Evolutionary conservation across 2,329 filamentous ascomycete genomes (phyloP), one percentile per base, ranked within the genome.

Genomic region (Fusarium sp.): DNA sequence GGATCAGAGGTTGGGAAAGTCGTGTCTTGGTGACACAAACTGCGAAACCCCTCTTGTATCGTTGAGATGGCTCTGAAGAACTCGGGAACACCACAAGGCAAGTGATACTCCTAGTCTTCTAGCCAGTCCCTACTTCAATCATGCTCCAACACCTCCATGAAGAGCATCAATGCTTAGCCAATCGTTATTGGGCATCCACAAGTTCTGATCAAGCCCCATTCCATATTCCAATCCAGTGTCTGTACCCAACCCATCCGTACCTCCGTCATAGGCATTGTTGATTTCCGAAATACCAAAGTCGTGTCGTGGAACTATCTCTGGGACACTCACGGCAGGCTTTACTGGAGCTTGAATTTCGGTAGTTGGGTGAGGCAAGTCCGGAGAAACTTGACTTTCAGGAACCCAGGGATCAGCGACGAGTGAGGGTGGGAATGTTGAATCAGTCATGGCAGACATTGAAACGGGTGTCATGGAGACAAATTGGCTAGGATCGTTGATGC

Each of bases 261-360:
- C 82, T 4, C 84, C 84, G 57, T 85, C 84, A 48, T 85, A 85
- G 1, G 84, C 83, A 41, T 84, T 85, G 51, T 85, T 85, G n/a
- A 84, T 79, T 62, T 85, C 83, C 6, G 82, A 74, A 2, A 79
- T 78, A 22, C 79, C 78, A 29, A 80, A 78, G 11, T 81, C 60
- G 34, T 70, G 62, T 18, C 67, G 64, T 10, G 67, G 38, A 11
- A 73, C 62, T 24, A 76, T 65, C n/a, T 74, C 70, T 8, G 67
- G 58, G 7, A 74, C 62, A n/a, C 43, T 67, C 16, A 66, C 57
- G 12, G 49, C 62, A 11, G 71, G 46, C 13, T 76, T 70, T 4
- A 46, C 22, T 3, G 65, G 61, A 8, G 66, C 47, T 8, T 69
- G 71, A 12, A 69, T 34, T 22, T 75, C 74, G 22, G 61, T 46